A percentile compares a stretch with the other conserved stretches of the same genome.
These are phyloP conservation scores for Gloeopeniophorella convolvens DNA, from an alignment of 768 basidiomycete species.

Conservation along the genomic window DNA sequence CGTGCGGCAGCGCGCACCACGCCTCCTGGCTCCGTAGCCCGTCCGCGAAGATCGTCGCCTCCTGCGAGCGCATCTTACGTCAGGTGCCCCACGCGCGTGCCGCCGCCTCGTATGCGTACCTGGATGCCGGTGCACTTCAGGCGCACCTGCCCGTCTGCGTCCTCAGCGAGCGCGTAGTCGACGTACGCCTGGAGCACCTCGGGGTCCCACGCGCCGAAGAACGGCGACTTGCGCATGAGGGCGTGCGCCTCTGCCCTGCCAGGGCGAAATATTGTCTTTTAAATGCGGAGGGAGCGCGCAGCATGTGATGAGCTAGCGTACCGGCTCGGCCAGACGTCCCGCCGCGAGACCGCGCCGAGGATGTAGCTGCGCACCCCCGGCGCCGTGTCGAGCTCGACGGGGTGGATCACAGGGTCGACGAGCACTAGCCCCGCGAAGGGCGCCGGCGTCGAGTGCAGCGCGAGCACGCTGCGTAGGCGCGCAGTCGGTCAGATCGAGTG, in stretches of 20 bases:
- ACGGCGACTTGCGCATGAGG: conserved; percentile 45
- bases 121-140: conserved; percentile 64
- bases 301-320: conserved; percentile 23
- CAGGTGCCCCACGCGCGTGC: background rate
- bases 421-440: conserved; percentile 70
- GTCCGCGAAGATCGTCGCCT: conserved; percentile 57
- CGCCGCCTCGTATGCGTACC: conserved; percentile 16
- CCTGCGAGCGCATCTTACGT: conserved; percentile 30
- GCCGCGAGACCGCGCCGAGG: conserved; percentile 47
- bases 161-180: conserved; percentile 45
- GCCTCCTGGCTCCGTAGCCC: conserved; percentile 31
- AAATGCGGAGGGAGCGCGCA: background rate
- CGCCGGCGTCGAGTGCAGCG: conserved; percentile 53
- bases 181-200: conserved; percentile 54
- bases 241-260: conserved; percentile 57
- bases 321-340: conserved; percentile 60
- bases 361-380: conserved; percentile 17
- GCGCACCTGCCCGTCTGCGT: conserved; percentile 35
- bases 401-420: conserved; percentile 67
- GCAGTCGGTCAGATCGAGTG: conserved; percentile 1
- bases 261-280: too few relatives aligned
- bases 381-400: conserved; percentile 6
- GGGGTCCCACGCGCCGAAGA: conserved; percentile 69
- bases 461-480: conserved; percentile 45
- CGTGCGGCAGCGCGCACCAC: conserved; percentile 28